Evolutionary conservation across 768 basidiomycete species (phyloP).

Genomic region (Russula virescens): DNA sequence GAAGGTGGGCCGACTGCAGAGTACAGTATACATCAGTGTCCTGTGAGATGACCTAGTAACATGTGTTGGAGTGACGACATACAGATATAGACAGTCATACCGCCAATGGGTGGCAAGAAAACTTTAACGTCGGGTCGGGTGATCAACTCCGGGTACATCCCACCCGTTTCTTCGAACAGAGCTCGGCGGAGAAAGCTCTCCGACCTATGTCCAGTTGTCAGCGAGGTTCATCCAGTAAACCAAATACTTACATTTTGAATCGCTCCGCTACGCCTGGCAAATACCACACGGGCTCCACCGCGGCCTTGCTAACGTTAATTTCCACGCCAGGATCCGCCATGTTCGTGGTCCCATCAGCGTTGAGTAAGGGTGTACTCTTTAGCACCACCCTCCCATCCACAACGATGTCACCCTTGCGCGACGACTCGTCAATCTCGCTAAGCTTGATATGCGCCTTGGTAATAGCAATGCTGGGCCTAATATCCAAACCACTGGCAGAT

Average conservation of each 20-base stretch:
- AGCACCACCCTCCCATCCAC: slow-evolving; percentile 83
- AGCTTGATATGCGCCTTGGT: slow-evolving; percentile 94
- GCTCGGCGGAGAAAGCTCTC: slow-evolving; percentile 84
- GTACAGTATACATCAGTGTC: neutral
- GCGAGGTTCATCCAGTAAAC: neutral
- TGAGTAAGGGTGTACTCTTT: slow-evolving; percentile 55
- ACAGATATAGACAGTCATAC: slow-evolving; percentile 90
- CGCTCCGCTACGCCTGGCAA: slow-evolving; percentile 89
- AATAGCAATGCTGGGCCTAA: slow-evolving; percentile 88
- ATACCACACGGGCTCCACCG: slow-evolving; percentile 96
- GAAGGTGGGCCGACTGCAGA: slow-evolving; percentile 73
- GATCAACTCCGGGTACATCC: slow-evolving; percentile 93
- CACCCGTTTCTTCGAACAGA: slow-evolving; percentile 93
- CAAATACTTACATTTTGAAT: slow-evolving; percentile 73
- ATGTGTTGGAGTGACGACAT: slow-evolving; percentile 26
- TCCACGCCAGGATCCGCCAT: slow-evolving; percentile 73
- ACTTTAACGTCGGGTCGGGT: slow-evolving; percentile 94
- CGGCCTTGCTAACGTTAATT: slow-evolving; percentile 84
- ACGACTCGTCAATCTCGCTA: slow-evolving; percentile 82
- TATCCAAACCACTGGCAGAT: slow-evolving; percentile 68
- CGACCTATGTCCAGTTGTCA: slow-evolving; percentile 42
- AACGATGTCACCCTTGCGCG: slow-evolving; percentile 59
- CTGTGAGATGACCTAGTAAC: neutral
- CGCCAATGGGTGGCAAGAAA: slow-evolving; percentile 93
- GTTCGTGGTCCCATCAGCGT: slow-evolving; percentile 56